phyloP scores from a whole-genome alignment of 2,329 filamentous ascomycete genomes.

The Dothistroma pini region DNA sequence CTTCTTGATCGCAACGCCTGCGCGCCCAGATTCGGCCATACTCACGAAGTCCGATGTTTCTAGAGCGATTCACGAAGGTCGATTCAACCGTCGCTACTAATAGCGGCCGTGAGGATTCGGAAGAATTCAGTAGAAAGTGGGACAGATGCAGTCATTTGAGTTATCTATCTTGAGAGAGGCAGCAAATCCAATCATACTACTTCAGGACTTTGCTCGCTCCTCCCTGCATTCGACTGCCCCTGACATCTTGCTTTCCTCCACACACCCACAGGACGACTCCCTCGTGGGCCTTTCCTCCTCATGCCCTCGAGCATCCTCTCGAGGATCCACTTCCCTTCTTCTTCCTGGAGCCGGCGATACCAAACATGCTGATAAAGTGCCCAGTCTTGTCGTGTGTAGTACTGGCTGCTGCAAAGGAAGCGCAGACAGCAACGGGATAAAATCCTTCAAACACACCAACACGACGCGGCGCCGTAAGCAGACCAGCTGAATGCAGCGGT shows the following conservation, averaged over 20 bases:
- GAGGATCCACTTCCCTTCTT: background rate
- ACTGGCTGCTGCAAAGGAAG: conserved; percentile 1
- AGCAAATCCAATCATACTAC: background rate
- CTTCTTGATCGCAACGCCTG: too few relatives aligned
- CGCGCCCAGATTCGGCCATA: too few relatives aligned
- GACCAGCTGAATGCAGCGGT: conserved; percentile 17
- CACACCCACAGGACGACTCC: background rate
- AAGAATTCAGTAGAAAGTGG: background rate
- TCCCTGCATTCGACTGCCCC: conserved; percentile 5
- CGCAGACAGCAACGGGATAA: conserved; percentile 5
- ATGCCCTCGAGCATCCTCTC: background rate
- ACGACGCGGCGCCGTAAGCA: conserved; percentile 11
- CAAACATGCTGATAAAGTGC: background rate
- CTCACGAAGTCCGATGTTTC: too few relatives aligned
- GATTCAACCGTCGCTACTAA: too few relatives aligned
- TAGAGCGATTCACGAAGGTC: too few relatives aligned
- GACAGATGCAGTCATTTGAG: background rate
- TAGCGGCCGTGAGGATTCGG: too few relatives aligned
- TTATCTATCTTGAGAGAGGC: background rate
- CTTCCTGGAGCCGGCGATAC: background rate
- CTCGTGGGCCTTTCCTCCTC: background rate
- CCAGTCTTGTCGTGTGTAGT: conserved; percentile 3
- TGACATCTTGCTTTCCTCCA: background rate
- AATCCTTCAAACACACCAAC: background rate
- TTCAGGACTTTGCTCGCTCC: background rate